Evolutionary conservation across 768 basidiomycete species (phyloP).

Genomic region (Lentinula raphanica): DNA sequence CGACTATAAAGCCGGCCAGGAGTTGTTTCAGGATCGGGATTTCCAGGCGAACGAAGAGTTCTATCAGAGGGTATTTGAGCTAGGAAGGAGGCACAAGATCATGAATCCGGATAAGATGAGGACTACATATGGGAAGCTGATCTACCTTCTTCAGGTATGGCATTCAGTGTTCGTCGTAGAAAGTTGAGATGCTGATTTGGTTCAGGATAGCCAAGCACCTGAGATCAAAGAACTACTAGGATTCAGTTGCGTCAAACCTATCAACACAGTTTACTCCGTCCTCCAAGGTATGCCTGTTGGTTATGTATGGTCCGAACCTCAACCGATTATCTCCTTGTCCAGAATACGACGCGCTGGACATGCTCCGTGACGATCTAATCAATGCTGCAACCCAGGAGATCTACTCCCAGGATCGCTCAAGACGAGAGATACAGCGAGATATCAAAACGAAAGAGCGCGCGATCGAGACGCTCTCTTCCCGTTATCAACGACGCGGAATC

Average conservation of each 20-base stretch:
- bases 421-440: conserved; percentile 78
- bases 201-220: conserved; percentile 76
- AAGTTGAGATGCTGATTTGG: conserved; percentile 6
- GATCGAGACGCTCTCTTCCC: conserved; percentile 66
- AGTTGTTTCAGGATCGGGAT: conserved; percentile 76
- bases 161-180: not conserved
- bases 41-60: conserved; percentile 77
- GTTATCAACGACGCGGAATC: conserved; percentile 55
- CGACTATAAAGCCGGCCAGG: conserved; percentile 86
- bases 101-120: conserved; percentile 94
- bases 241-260: conserved; percentile 75
- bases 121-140: conserved; percentile 80
- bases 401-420: conserved; percentile 60
- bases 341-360: conserved; percentile 53
- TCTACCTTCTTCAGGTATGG: conserved; percentile 75
- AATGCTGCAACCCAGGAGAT: conserved; percentile 80
- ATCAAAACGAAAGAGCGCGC: conserved; percentile 83
- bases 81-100: conserved; percentile 82
- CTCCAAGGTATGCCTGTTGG: conserved; percentile 27
- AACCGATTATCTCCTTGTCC: no score
- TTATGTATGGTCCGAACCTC: no score
- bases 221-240: conserved; percentile 76
- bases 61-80: conserved; percentile 76
- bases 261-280: conserved; percentile 67
- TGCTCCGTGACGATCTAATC: conserved; percentile 74